A percentile compares a stretch with the other conserved stretches of the same genome.
phyloP scores from a whole-genome alignment of 257 asterid genomes.

The Capsicum rhomboideum region DNA sequence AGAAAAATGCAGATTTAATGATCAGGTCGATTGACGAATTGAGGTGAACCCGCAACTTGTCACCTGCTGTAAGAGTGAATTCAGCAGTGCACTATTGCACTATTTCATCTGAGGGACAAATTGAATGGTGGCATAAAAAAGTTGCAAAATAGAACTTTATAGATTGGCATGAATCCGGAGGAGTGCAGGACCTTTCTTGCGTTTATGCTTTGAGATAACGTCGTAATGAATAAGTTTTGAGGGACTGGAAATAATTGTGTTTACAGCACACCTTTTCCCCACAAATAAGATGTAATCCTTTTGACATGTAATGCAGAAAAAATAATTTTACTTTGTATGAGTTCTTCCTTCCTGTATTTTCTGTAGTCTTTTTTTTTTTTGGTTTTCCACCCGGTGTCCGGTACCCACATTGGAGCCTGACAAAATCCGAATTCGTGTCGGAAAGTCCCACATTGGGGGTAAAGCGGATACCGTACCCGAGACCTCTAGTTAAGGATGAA shows the following conservation, averaged over 20 bases:
- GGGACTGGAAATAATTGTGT: not conserved
- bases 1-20: slow-evolving; percentile 66
- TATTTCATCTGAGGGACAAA: not conserved
- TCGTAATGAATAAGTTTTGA: not conserved
- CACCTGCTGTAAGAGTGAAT: not conserved
- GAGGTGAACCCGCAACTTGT: slow-evolving; percentile 9
- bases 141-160: not conserved
- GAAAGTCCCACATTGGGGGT: too few relatives aligned
- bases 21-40: slow-evolving; percentile 62
- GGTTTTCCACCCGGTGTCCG: too few relatives aligned
- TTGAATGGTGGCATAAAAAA: not conserved
- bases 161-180: not conserved
- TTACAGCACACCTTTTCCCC: not conserved
- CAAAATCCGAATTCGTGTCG: too few relatives aligned
- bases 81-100: not conserved
- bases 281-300: not conserved
- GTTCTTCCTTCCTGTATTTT: not conserved
- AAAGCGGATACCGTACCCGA: too few relatives aligned
- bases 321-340: not conserved
- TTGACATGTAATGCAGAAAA: not conserved
- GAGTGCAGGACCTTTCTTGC: not conserved
- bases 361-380: too few relatives aligned
- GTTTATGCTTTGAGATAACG: not conserved
- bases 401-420: too few relatives aligned
- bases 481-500: too few relatives aligned